A percentile compares a stretch with the other conserved stretches of the same genome.
phyloP scores from a whole-genome alignment of 306 rosid species.

The Acacia melanoxylon region DNA sequence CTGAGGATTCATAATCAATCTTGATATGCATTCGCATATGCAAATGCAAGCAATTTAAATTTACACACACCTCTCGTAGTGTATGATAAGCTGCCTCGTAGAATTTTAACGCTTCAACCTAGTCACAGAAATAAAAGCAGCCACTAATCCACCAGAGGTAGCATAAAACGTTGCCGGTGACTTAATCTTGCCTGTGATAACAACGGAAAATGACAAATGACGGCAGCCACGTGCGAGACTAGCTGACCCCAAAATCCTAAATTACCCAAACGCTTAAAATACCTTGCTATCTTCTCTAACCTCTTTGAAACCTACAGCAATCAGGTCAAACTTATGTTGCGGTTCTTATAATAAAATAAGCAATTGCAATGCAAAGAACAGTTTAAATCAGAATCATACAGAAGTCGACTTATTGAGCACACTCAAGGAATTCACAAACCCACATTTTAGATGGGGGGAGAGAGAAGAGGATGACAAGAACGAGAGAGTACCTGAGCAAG shows the following conservation, averaged over 20 bases:
- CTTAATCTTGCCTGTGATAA: not conserved
- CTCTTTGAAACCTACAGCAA: slow-evolving; percentile 79
- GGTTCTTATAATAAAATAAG: not conserved
- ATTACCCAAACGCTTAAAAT: slow-evolving; percentile 88
- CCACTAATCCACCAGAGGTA: not conserved
- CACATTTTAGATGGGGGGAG: not conserved
- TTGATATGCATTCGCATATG: no score
- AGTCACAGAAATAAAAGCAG: not conserved
- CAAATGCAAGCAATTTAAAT: no score
- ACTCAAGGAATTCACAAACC: not conserved
- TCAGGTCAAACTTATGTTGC: slow-evolving; percentile 14
- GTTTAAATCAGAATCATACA: not conserved
- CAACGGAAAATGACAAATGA: not conserved
- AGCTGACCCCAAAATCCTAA: slow-evolving; percentile 97
- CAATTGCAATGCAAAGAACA: no score
- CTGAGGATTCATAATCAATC: no score
- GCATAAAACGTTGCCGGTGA: not conserved
- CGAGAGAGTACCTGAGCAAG: slow-evolving; percentile 67
- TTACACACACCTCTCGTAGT: no score
- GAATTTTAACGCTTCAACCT: no score
- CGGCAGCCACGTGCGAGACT: slow-evolving; percentile 71
- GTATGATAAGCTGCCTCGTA: no score
- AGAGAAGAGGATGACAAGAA: not conserved
- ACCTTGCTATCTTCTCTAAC: slow-evolving; percentile 82
- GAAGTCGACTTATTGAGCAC: not conserved